Base-by-base conservation (phyloP, 2,329 filamentous ascomycete species). In the Colletotrichum sp. region DNA sequence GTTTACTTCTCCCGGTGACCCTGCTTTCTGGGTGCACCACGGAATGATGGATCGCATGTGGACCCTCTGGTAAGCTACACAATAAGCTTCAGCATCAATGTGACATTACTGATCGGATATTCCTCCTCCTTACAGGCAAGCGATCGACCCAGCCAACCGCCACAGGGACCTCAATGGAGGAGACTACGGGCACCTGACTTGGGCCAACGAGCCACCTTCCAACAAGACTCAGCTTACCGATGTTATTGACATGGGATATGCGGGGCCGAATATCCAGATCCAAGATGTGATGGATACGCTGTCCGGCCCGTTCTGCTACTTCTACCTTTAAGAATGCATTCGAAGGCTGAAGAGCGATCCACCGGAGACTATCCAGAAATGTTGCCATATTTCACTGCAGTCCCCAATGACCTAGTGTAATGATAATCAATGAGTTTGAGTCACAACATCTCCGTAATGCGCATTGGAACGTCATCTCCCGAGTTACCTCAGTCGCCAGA, bases 181-280 rank as follows among this genome's bases (percentile, higher is more conserved):
- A 15, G 44, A 76, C 13, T 83, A 82, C 32, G 81, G 80, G 2
- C 81, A 84, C 69, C 65, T 76, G n/a, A 83, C 80, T 4, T 83
- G 82, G 82, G 77, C 72, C 5, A 83, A 83, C 71, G 39, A 76
- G 13, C 81, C 82, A 10, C 72, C 79, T 8, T 82, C 81, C 21
- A 60, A 63, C 7, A 75, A 81, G 32, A 76, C 79, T 1, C 67
- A 73, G 44, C 75, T 83, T 18, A 77, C 70, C 26, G 82, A 83
- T 12, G 72, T 79, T 1, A 79, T 84, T 24, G 79, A 83, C 49
- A 81, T 83, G 79, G 82, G 82, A 10, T 82, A 83, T 67, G 80
- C 80, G 0, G 82, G 71, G 1, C 60, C 74, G 2, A 79, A 76
- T 3, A 80, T 80, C 21, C 80, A 80, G 12, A 81, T 84, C 57